Conservation (phyloP, 305 asterid genomes). For the Fraxinus sp. region DNA sequence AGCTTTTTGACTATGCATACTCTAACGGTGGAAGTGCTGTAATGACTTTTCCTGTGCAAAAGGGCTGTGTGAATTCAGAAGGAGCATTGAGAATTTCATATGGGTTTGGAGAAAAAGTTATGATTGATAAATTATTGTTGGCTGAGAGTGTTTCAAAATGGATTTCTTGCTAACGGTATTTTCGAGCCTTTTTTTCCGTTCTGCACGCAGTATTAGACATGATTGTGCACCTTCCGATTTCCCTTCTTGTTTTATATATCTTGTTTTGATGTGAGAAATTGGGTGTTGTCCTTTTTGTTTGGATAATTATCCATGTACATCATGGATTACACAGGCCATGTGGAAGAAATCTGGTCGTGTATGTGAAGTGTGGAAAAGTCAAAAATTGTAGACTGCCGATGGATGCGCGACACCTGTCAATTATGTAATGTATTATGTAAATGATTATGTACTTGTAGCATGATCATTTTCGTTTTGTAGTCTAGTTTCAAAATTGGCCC, state of each 20-base stretch:
- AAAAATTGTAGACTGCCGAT: too few species aligned
- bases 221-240: not conserved
- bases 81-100: conserved; percentile 55
- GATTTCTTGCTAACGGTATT: conserved; percentile 23
- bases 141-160: conserved; percentile 50
- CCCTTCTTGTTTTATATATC: not conserved
- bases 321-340: too few species aligned
- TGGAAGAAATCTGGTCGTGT: too few species aligned
- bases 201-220: not conserved
- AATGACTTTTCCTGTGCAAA: conserved; percentile 46
- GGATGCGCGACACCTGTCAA: too few species aligned
- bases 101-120: conserved; percentile 56
- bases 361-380: too few species aligned
- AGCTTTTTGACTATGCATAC: conserved; percentile 46
- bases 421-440: too few species aligned
- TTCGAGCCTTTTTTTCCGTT: too few species aligned
- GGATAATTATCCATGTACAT: too few species aligned
- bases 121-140: conserved; percentile 48
- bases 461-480: not conserved
- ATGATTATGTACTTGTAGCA: too few species aligned
- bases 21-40: conserved; percentile 43
- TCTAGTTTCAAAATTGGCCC: not conserved
- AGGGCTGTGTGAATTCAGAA: conserved; percentile 56
- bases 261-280: not conserved
- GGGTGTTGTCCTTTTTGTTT: not conserved